phyloP scores from a whole-genome alignment of 164 flowering plant species.

The Protea cynaroides region DNA sequence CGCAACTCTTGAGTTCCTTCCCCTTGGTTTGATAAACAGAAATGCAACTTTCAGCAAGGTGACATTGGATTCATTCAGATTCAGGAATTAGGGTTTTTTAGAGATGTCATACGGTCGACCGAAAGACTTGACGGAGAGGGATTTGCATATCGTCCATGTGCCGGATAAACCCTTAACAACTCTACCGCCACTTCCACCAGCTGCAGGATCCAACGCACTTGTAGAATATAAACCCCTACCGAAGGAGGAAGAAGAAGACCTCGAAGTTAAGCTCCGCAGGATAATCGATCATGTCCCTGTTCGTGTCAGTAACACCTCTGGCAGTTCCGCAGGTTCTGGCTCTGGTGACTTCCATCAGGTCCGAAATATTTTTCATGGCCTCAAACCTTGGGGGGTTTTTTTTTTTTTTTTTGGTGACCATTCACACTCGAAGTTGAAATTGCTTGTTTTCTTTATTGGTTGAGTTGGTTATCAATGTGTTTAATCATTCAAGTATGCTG shows the following conservation, averaged over 20 bases:
- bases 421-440: not conserved
- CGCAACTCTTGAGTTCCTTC: too few relatives aligned
- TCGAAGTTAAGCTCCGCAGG: constrained; percentile 89
- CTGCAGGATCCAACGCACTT: constrained; percentile 42
- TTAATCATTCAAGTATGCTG: not conserved
- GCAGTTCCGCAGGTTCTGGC: constrained; percentile 99
- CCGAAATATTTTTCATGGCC: not conserved
- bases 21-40: too few relatives aligned
- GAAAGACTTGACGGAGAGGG: constrained; percentile 29
- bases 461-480: not conserved
- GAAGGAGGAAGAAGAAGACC: constrained; percentile 75
- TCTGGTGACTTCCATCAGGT: constrained; percentile 99
- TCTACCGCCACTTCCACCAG: constrained; percentile 42
- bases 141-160: constrained; percentile 34
- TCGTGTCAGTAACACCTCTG: constrained; percentile 95
- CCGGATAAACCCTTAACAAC: constrained; percentile 19
- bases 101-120: constrained; percentile 32
- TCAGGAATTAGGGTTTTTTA: constrained; percentile 3
- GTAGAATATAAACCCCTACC: constrained; percentile 64
- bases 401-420: not conserved
- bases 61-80: not conserved
- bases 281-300: constrained; percentile 92
- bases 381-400: constrained; percentile 1
- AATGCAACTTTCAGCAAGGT: too few relatives aligned
- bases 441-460: not conserved